A percentile compares a stretch with the other conserved stretches of the same genome.
phyloP scores from a whole-genome alignment of 495 filamentous ascomycete genomes.

The Aspergillus incahuasiensis region DNA sequence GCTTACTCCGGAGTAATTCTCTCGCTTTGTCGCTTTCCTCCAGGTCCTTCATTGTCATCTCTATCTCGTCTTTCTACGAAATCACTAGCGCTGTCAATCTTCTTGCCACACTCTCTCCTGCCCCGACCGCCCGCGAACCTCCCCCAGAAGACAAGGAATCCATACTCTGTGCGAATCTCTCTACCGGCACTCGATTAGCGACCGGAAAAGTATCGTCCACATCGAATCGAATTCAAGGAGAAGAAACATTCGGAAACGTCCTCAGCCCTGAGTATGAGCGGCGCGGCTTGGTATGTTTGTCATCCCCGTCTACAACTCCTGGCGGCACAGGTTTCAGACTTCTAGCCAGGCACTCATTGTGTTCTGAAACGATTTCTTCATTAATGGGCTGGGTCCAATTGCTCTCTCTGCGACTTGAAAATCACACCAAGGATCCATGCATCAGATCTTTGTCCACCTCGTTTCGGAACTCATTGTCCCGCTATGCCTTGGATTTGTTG shows the following conservation, averaged over 20 bases:
- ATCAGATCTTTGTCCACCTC: constrained; percentile 9
- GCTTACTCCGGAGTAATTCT: neutral
- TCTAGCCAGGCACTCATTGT: constrained; percentile 12
- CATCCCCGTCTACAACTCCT: constrained; percentile 8
- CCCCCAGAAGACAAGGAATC: neutral
- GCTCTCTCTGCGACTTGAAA: neutral
- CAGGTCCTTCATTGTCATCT: neutral
- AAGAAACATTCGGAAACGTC: constrained; percentile 4
- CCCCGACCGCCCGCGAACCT: constrained; percentile 9
- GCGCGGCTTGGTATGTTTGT: constrained; percentile 20
- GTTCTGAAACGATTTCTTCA: constrained; percentile 13
- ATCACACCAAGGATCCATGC: constrained; percentile 8
- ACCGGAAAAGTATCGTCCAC: neutral
- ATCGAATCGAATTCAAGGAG: neutral
- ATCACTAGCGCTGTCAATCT: constrained; percentile 10
- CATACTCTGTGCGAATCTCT: neutral
- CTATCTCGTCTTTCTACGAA: constrained; percentile 4
- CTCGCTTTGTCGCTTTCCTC: constrained; percentile 3
- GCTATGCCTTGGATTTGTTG: constrained; percentile 4
- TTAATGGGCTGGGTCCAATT: neutral
- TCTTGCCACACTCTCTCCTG: constrained; percentile 8
- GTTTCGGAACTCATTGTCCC: constrained; percentile 11
- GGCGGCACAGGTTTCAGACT: constrained; percentile 2
- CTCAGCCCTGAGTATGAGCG: constrained; percentile 16
- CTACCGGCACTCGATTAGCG: neutral